phyloP scores from a whole-genome alignment of 495 filamentous ascomycete species.

The Hypoxylon rickii region DNA sequence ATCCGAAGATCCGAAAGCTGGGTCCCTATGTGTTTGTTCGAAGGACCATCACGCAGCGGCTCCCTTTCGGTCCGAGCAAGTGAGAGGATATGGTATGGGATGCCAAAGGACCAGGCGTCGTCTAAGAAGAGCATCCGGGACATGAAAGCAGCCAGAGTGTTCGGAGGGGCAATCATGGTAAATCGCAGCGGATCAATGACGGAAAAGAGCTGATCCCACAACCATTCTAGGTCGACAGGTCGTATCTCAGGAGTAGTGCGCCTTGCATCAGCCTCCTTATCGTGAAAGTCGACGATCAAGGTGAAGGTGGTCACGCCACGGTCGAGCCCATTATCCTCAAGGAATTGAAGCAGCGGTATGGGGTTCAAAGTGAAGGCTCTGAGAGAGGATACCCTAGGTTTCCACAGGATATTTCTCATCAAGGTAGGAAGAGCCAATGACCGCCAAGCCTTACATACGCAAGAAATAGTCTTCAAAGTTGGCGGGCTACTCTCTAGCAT shows the following conservation, averaged over 20 bases:
- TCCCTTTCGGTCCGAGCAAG: conserved; percentile 28
- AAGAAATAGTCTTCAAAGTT: conserved; percentile 46
- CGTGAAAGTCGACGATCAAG: conserved; percentile 31
- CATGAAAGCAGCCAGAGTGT: conserved; percentile 46
- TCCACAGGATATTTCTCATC: conserved; percentile 49
- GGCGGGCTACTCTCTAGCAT: conserved; percentile 32
- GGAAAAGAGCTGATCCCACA: conserved; percentile 51
- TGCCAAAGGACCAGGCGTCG: conserved; percentile 47
- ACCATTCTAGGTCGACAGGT: conserved; percentile 38
- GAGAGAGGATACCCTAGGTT: conserved; percentile 31
- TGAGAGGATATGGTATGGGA: conserved; percentile 51
- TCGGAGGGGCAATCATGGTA: conserved; percentile 48
- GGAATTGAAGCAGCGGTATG: conserved; percentile 40
- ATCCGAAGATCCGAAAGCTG: conserved; percentile 2
- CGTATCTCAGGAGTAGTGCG: conserved; percentile 32
- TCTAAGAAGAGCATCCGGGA: conserved; percentile 43
- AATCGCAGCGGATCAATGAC: conserved; percentile 47
- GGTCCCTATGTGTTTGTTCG: background rate
- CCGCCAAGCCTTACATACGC: conserved; percentile 50
- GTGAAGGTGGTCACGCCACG: conserved; percentile 42
- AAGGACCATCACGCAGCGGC: conserved; percentile 1
- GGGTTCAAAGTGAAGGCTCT: conserved; percentile 32
- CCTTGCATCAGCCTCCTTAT: conserved; percentile 16
- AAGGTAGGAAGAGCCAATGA: conserved; percentile 42
- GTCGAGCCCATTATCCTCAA: conserved; percentile 37